Base-by-base conservation (phyloP, 2,329 filamentous ascomycete species). In the Microsporum ferrugineum region DNA sequence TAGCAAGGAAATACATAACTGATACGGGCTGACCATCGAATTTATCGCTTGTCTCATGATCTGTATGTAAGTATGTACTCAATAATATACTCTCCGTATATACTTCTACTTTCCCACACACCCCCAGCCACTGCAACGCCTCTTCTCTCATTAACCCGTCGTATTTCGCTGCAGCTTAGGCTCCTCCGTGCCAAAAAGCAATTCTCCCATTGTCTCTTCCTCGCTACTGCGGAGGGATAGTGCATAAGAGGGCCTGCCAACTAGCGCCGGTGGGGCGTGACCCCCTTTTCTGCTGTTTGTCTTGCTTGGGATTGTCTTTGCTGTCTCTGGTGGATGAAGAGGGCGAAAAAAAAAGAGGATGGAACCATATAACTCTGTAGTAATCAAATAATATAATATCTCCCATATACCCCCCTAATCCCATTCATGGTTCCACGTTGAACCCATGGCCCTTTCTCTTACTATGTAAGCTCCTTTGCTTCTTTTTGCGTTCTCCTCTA, bases 201-300 rank as follows among this genome's bases (percentile, higher is more conserved):
- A 55, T 55, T 55, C 33, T 36, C 31, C 14, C 51, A 23, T 36
- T n/a, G 12, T 55, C 17, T 55, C 51, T 23, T 55, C 51, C 51
- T 55, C 51, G 51, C 23, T 23, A n/a, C 14, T 55, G 33, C 51
- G 51, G 51, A 55, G 51, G 51, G 49, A 53, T 53, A 33, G 49
- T 53, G 12, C 23, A 12, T 23, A 8, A 29, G 23, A 5, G 3
- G 23, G 27, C 17, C n/a, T 47, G 41, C 41, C 43, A 39, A 12
- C 17, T 39, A 39, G 38, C 38, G 38, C 38, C 38, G 38, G n/a
- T 47, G 43, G 43, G 43, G 43, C 10, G 12, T 53, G 49, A 34
- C 31, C 51, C 51, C 51, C 51, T 36, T 36, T 53, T 55, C 10
- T 31, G 6, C 27, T 7, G 12, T 27, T 14, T 23, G 17, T 23